Percentiles rank a stretch among this genome's conserved stretches.
Evolutionary conservation across 495 filamentous ascomycete species (phyloP).

Genomic region (Staphylotrichum tortipilum): DNA sequence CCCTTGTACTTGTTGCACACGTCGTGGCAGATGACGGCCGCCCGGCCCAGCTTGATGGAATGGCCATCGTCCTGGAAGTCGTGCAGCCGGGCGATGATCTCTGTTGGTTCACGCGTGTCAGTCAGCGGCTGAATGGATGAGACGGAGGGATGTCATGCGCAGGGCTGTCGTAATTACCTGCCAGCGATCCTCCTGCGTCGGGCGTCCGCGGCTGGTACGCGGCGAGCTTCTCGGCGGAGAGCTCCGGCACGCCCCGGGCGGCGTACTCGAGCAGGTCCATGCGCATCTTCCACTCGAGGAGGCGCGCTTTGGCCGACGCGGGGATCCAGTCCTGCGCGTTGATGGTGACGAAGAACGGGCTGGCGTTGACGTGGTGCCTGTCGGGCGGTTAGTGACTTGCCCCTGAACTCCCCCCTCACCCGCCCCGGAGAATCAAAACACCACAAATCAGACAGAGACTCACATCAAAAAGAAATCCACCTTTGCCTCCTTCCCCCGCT

Average conservation of each 20-base stretch:
- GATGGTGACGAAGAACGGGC: conserved; percentile 33
- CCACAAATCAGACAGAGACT: conserved; percentile 8
- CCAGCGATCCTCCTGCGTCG: background rate
- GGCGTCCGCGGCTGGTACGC: conserved; percentile 40
- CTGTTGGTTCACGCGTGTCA: conserved; percentile 12
- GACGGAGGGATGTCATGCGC: too few relatives aligned
- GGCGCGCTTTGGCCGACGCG: conserved; percentile 44
- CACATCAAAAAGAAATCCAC: conserved; percentile 77
- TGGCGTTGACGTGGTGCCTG: conserved; percentile 38
- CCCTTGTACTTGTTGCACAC: conserved; percentile 25
- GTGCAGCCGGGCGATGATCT: conserved; percentile 48
- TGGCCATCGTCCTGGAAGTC: conserved; percentile 68
- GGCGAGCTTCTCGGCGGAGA: conserved; percentile 46
- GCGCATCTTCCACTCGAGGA: conserved; percentile 69
- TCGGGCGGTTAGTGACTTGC: background rate
- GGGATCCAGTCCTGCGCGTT: conserved; percentile 35
- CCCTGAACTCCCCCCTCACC: background rate
- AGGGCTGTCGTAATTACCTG: too few relatives aligned
- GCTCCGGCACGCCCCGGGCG: conserved; percentile 47
- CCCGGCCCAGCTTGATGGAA: conserved; percentile 60
- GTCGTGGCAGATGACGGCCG: conserved; percentile 42
- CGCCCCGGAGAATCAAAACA: too few relatives aligned
- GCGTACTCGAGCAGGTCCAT: conserved; percentile 61
- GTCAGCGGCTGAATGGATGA: too few relatives aligned
- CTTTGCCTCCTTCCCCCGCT: conserved; percentile 54